Evolutionary conservation across 257 asterid genomes (phyloP), one percentile per base, ranked within the genome.

Genomic region (Buddleja alternifolia): DNA sequence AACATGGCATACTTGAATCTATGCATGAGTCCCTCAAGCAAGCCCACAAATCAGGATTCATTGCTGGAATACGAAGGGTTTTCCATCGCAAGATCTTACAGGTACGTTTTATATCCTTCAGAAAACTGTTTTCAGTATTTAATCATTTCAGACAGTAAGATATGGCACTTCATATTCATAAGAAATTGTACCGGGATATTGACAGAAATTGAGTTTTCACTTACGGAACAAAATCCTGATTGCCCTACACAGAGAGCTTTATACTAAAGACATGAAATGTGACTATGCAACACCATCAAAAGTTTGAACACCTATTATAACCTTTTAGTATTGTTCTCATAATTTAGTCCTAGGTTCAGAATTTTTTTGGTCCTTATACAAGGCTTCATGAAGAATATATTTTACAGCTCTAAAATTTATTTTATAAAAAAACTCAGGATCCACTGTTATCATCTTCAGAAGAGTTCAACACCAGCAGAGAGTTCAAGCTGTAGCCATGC

Each of bases 31-130:
- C 72, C 48, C 81, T 86, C 53, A 76, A 70, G 55, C 74, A 73
- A 24, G 85, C 84, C 60, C 71, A 75, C 42, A 69, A 53, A 24
- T 56, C 68, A 25, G 80, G 79, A 68, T 61, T 66, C 34, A 48
- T 74, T 52, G 54, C 77, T 3, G 77, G 81, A 41, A 19, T 82
- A 15, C 76, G 77, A 32, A 80, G 86, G 75, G 14, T 71, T 24
- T 77, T 83, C 82, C 74, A 78, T 66, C 88, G 81, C 17, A 78
- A 71, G 71, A 83, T 84, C 80, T 71, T 76, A 59, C 96, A 89
- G 96, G 96, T 86, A 77, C 25, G 1, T 25, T 54, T 53, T 34
- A 17, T 45, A 7, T 60, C 72, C 46, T 21, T 32, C 48, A 39
- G 52, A 7, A 14, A 62, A 55, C 36, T 36, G 39, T 6, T 16